A percentile compares a stretch with the other conserved stretches of the same genome.
These are phyloP conservation scores for Apiospora hydei DNA, from an alignment of 2,329 filamentous ascomycete species.

Conservation along the genomic window DNA sequence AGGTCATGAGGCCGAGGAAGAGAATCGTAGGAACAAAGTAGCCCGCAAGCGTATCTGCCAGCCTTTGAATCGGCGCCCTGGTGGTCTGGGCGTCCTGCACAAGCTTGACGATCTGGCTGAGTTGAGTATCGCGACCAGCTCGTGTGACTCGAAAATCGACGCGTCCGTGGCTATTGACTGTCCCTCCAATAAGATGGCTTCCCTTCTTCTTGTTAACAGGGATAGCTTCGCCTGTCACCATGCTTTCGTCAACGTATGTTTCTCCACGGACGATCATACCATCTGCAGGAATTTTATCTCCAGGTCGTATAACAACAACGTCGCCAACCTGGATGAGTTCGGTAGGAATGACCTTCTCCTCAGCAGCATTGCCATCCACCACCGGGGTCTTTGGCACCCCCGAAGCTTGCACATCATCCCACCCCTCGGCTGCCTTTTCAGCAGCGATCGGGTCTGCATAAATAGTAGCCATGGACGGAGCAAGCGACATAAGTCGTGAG, in stretches of 20 bases:
- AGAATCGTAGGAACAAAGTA: constrained; percentile 95
- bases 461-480: constrained; percentile 96
- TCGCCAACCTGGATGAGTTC: constrained; percentile 95
- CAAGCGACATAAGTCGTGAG: constrained; percentile 92
- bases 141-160: constrained; percentile 92
- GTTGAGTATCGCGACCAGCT: constrained; percentile 92
- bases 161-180: constrained; percentile 91
- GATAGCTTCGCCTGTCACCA: constrained; percentile 98
- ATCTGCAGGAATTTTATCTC: constrained; percentile 96
- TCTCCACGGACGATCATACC: constrained; percentile 87
- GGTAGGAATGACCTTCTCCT: constrained; percentile 87
- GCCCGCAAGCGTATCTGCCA: constrained; percentile 89
- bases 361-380: constrained; percentile 68
- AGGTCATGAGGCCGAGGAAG: constrained; percentile 82
- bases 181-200: constrained; percentile 84
- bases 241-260: constrained; percentile 95
- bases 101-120: constrained; percentile 98
- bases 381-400: constrained; percentile 54
- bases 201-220: constrained; percentile 90
- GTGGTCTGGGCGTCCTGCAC: constrained; percentile 97
- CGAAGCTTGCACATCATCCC: constrained; percentile 58
- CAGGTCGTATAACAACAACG: constrained; percentile 89
- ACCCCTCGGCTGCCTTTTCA: constrained; percentile 85
- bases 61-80: constrained; percentile 89
- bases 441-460: constrained; percentile 94